A percentile compares a stretch with the other conserved stretches of the same genome.
These are phyloP conservation scores for Ochetophila trinervis DNA, from an alignment of 306 rosid genomes.

Conservation along the genomic window DNA sequence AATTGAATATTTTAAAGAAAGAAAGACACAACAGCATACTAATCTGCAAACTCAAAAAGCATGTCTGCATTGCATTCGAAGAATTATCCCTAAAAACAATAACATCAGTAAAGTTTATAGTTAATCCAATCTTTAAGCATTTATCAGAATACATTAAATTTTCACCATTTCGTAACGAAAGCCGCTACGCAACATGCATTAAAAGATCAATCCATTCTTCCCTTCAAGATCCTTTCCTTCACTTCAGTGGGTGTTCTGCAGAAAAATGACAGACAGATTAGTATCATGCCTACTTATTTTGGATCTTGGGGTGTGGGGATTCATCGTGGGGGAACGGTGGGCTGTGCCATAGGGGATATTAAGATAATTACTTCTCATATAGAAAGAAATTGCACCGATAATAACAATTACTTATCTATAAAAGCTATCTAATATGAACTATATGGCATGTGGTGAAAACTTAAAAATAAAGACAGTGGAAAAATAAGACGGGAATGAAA, in stretches of 20 bases:
- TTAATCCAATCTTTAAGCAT: background rate
- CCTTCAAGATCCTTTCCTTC: conserved; percentile 87
- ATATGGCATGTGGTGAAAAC: too few relatives aligned
- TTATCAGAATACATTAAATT: background rate
- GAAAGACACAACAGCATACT: conserved; percentile 1
- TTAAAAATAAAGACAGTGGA: background rate
- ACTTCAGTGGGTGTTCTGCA: conserved; percentile 94
- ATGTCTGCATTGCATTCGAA: conserved; percentile 9
- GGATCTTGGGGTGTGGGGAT: too few relatives aligned
- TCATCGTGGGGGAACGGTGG: too few relatives aligned
- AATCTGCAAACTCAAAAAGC: background rate
- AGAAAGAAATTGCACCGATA: too few relatives aligned
- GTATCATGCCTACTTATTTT: too few relatives aligned
- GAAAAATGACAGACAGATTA: conserved; percentile 9
- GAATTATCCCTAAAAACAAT: background rate
- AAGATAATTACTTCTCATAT: too few relatives aligned
- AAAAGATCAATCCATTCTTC: conserved; percentile 79
- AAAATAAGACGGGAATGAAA: background rate
- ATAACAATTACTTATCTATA: too few relatives aligned
- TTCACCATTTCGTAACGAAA: too few relatives aligned
- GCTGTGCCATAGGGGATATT: too few relatives aligned
- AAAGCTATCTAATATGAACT: too few relatives aligned
- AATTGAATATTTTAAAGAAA: background rate
- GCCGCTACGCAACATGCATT: background rate
- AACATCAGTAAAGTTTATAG: background rate